phyloP scores from a whole-genome alignment of 345 rosid genomes.

The Sisymbrium altissimum region DNA sequence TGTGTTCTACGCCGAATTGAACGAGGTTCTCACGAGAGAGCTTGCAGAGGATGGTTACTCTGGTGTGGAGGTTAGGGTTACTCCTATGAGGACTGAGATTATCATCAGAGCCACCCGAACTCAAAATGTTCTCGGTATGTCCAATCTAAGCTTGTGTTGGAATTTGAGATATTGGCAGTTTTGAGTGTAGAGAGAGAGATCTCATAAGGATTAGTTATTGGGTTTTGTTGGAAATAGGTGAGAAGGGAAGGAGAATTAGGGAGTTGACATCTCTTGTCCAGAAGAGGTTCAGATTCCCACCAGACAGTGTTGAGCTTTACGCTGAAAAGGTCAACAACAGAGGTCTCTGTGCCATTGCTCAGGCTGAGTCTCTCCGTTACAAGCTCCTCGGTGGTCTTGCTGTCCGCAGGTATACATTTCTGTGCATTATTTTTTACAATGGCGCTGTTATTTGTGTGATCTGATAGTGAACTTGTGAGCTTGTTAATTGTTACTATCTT shows the following conservation, averaged over 20 bases:
- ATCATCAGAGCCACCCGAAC: conserved; percentile 89
- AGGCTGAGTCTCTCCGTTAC: conserved; percentile 86
- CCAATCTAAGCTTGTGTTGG: neutral
- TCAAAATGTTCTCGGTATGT: conserved; percentile 75
- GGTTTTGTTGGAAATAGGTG: conserved; percentile 43
- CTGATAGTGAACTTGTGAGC: neutral
- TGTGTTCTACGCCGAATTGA: conserved; percentile 74
- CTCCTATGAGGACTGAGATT: conserved; percentile 88
- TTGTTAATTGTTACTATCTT: no score
- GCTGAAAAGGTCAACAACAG: neutral
- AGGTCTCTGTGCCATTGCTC: conserved; percentile 95
- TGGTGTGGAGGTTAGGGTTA: conserved; percentile 83
- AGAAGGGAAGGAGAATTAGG: conserved; percentile 77
- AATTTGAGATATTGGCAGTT: neutral
- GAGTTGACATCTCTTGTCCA: conserved; percentile 71
- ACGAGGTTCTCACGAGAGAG: conserved; percentile 71
- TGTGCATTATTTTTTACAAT: neutral
- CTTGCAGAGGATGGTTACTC: conserved; percentile 95
- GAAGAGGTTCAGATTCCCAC: neutral
- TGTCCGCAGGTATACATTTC: conserved; percentile 38
- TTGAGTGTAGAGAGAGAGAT: neutral
- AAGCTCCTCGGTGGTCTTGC: conserved; percentile 95
- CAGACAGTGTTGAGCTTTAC: neutral
- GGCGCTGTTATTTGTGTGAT: neutral
- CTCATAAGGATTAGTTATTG: neutral